phyloP scores from a whole-genome alignment of 2,329 filamentous ascomycete species.

The Cladosporium austrohemisphaericum region DNA sequence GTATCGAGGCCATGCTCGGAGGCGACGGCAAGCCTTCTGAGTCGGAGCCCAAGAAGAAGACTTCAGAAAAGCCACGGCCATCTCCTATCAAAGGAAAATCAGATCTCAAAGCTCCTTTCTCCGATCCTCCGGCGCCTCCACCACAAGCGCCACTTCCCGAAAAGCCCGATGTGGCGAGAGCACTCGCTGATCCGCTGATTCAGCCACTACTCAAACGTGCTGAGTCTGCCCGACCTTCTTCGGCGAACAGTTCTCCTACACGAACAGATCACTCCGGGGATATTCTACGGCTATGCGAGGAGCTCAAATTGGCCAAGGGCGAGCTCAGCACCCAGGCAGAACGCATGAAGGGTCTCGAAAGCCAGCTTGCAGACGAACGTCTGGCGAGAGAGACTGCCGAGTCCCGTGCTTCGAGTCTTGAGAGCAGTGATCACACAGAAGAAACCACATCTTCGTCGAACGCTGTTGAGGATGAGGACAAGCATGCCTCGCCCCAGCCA shows the following conservation, averaged over 20 bases:
- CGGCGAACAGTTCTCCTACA: slow-evolving; percentile 55
- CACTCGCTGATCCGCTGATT: slow-evolving; percentile 43
- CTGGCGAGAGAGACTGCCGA: slow-evolving; percentile 80
- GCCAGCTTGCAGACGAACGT: slow-evolving; percentile 72
- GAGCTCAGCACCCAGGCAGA: slow-evolving; percentile 81
- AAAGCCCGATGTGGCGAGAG: slow-evolving; percentile 70
- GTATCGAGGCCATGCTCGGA: slow-evolving; percentile 71
- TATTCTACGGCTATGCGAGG: slow-evolving; percentile 79
- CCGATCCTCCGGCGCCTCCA: slow-evolving; percentile 87
- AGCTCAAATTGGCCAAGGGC: slow-evolving; percentile 75
- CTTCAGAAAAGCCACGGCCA: slow-evolving; percentile 42
- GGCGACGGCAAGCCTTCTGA: slow-evolving; percentile 54
- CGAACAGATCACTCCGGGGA: slow-evolving; percentile 63
- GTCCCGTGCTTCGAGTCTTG: slow-evolving; percentile 69
- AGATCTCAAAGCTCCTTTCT: slow-evolving; percentile 80
- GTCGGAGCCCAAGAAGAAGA: slow-evolving; percentile 49
- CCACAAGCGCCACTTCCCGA: slow-evolving; percentile 91
- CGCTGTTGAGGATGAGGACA: slow-evolving; percentile 20
- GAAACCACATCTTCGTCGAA: slow-evolving; percentile 35
- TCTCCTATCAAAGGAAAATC: slow-evolving; percentile 58
- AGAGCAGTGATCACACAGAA: slow-evolving; percentile 54
- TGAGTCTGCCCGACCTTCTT: slow-evolving; percentile 67
- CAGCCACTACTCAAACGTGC: slow-evolving; percentile 67
- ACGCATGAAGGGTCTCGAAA: slow-evolving; percentile 77
- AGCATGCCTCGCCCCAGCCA: neutral